Conservation (phyloP, 192 early-diverging fungal species). For the Coemansia sp. region DNA sequence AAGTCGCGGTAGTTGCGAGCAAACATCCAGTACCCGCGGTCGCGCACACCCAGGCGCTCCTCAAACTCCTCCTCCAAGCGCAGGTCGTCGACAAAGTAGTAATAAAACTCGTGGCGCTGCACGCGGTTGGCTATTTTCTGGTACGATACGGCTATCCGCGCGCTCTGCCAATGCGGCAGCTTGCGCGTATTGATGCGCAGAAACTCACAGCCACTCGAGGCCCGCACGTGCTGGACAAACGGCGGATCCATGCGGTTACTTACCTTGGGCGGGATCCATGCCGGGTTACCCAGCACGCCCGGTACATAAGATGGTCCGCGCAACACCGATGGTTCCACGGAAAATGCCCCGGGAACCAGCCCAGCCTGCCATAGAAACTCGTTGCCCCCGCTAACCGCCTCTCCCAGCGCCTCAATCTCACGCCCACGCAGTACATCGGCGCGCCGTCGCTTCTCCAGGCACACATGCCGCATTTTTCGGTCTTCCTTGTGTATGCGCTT, state of each 20-base stretch:
- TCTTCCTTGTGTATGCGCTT: conserved; percentile 17
- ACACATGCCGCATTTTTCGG: neutral
- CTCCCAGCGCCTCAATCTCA: conserved; percentile 14
- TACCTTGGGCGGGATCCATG: conserved; percentile 39
- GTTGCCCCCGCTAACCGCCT: conserved; percentile 28
- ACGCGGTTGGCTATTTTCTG: conserved; percentile 6
- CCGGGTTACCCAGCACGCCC: conserved; percentile 29
- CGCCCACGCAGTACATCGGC: conserved; percentile 6
- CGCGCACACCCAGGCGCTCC: conserved; percentile 28
- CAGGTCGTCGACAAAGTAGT: conserved; percentile 29
- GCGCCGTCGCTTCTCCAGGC: neutral
- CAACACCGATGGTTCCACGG: conserved; percentile 9
- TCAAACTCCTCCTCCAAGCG: conserved; percentile 49
- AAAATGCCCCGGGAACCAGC: conserved; percentile 36
- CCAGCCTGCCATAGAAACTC: conserved; percentile 8
- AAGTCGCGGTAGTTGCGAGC: conserved; percentile 46
- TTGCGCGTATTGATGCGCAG: conserved; percentile 38
- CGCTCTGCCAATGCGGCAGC: conserved; percentile 42
- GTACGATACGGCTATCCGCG: conserved; percentile 20
- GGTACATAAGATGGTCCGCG: conserved; percentile 9
- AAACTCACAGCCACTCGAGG: conserved; percentile 40
- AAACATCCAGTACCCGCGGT: conserved; percentile 38
- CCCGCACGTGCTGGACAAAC: conserved; percentile 36
- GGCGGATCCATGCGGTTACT: conserved; percentile 27
- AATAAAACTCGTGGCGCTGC: conserved; percentile 37